Evolutionary conservation across 225 moss, liverwort and hornwort genomes (phyloP).

Genomic region (Polytrichum commune): DNA sequence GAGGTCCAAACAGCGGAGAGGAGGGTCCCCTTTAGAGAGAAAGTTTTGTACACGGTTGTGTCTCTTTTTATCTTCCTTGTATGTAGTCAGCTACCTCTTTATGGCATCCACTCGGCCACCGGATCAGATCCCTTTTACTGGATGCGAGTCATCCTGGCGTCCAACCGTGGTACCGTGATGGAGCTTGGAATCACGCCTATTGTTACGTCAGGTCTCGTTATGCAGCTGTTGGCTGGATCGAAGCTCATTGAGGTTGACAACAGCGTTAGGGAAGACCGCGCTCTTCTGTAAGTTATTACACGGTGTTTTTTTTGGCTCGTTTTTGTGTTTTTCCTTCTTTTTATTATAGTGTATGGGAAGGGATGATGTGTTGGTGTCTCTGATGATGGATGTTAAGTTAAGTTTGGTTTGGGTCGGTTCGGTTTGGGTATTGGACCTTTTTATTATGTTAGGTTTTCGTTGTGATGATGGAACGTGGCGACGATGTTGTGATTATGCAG

Average conservation of each 20-base stretch:
- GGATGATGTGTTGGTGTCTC: conserved; percentile 71
- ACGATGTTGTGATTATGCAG: conserved; percentile 28
- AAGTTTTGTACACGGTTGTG: conserved; percentile 95
- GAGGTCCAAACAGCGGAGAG: conserved; percentile 95
- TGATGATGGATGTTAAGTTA: conserved; percentile 15
- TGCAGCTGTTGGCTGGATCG: conserved; percentile 95
- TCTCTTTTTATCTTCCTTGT: conserved; percentile 94
- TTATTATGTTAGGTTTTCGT: not conserved
- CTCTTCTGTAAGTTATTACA: conserved; percentile 69
- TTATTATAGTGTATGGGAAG: not conserved
- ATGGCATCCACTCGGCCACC: conserved; percentile 87
- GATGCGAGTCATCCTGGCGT: conserved; percentile 96
- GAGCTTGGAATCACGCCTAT: conserved; percentile 97
- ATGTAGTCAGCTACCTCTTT: conserved; percentile 91
- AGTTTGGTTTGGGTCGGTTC: not conserved
- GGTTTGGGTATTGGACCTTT: not conserved
- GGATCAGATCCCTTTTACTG: conserved; percentile 99
- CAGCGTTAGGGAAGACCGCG: conserved; percentile 97
- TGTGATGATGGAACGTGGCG: not conserved
- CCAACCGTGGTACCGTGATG: conserved; percentile 93
- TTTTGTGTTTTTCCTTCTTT: not conserved
- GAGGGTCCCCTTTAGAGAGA: conserved; percentile 93
- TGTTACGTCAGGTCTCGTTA: conserved; percentile 88
- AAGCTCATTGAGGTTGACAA: conserved; percentile 98
- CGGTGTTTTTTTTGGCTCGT: not conserved